Evolutionary conservation across 306 rosid genomes (phyloP).

Genomic region (Gastrolobium bilobum): DNA sequence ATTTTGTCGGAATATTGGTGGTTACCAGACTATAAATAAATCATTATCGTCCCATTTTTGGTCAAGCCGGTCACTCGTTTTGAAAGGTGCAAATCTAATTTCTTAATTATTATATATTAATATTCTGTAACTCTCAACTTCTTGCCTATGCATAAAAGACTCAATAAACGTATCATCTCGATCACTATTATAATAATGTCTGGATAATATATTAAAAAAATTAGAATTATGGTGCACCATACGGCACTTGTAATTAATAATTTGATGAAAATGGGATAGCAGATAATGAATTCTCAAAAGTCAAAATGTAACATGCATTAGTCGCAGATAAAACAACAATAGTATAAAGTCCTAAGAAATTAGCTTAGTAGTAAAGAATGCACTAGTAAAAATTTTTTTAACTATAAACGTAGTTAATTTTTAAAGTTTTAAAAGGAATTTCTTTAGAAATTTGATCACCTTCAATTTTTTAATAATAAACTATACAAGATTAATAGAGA

Average conservation of each 20-base stretch:
- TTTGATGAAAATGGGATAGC: constrained; percentile 19
- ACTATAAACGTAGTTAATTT: neutral
- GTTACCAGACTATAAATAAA: constrained; percentile 60
- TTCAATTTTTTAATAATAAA: too few species aligned
- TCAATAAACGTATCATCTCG: constrained; percentile 8
- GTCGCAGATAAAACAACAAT: neutral
- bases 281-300: neutral
- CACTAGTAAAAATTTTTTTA: neutral
- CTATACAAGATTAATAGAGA: neutral
- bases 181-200: neutral
- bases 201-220: constrained; percentile 2
- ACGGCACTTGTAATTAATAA: constrained; percentile 28
- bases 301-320: neutral
- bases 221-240: constrained; percentile 48
- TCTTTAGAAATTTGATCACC: neutral
- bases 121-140: constrained; percentile 27
- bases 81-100: constrained; percentile 45
- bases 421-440: neutral
- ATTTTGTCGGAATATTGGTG: constrained; percentile 88
- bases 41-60: constrained; percentile 59
- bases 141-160: constrained; percentile 25
- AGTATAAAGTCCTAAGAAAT: neutral
- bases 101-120: constrained; percentile 26
- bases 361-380: neutral
- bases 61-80: constrained; percentile 50